These are phyloP conservation scores for Albizia julibrissin DNA, from an alignment of 306 rosid species.

Conservation along the genomic window DNA sequence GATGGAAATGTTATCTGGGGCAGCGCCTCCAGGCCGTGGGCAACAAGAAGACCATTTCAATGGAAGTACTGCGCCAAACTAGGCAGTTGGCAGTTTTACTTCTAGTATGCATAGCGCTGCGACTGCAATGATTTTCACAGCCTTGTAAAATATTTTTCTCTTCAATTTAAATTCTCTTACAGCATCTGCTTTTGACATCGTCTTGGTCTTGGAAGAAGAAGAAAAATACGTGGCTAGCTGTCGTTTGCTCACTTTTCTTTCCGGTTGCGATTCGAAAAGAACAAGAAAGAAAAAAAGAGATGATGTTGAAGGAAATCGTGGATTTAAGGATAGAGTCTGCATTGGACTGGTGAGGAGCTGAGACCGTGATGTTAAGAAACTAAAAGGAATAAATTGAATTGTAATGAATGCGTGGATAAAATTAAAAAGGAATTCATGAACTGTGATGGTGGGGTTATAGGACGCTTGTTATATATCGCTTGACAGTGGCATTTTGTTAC, in stretches of 20 bases:
- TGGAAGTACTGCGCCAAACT: slow-evolving; percentile 64
- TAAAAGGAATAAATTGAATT: neutral
- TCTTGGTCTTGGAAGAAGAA: neutral
- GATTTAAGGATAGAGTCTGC: neutral
- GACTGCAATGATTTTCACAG: slow-evolving; percentile 24
- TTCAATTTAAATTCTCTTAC: neutral
- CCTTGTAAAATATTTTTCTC: neutral
- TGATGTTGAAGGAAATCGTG: neutral
- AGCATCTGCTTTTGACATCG: neutral
- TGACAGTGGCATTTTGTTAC: neutral
- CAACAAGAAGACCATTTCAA: slow-evolving; percentile 50
- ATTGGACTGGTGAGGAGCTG: neutral
- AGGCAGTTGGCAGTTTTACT: neutral
- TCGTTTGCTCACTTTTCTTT: neutral
- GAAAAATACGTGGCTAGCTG: neutral
- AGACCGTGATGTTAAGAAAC: no score
- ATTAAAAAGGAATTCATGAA: neutral
- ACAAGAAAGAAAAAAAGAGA: neutral
- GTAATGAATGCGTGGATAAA: neutral
- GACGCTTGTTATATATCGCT: no score
- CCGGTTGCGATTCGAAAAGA: neutral
- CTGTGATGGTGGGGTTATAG: neutral
- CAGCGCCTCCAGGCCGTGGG: slow-evolving; percentile 41
- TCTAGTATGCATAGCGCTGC: neutral
- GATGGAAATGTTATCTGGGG: slow-evolving; percentile 74